Evolutionary conservation across 2,329 filamentous ascomycete genomes (phyloP).

Genomic region (Cladosporium oxysporum): DNA sequence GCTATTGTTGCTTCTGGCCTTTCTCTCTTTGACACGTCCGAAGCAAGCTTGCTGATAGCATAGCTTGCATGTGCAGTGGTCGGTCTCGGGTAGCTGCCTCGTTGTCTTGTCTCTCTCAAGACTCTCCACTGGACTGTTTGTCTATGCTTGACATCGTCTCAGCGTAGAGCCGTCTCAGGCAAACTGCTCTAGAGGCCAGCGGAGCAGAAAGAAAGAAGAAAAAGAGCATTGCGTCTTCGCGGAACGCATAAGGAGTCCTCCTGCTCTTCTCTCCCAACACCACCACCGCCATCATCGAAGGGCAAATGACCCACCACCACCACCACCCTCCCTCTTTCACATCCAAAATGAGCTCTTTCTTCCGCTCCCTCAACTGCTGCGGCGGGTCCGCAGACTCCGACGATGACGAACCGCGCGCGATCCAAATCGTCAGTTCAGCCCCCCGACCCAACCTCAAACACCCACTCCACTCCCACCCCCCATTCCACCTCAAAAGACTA

Average conservation of each 20-base stretch:
- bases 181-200: not conserved
- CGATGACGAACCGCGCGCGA: conserved; percentile 2
- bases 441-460: not conserved
- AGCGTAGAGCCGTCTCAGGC: conserved; percentile 3
- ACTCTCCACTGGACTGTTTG: not conserved
- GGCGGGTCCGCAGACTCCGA: conserved; percentile 18
- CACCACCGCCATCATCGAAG: not conserved
- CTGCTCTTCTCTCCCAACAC: not conserved
- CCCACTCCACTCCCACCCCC: too few relatives aligned
- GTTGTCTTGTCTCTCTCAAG: conserved; percentile 7
- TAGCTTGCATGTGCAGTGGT: not conserved
- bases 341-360: conserved; percentile 17
- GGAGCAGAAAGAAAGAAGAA: not conserved
- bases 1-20: not conserved
- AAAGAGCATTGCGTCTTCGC: not conserved
- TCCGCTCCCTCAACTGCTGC: conserved; percentile 21
- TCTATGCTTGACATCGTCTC: not conserved
- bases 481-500: not conserved
- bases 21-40: not conserved
- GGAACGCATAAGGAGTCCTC: not conserved
- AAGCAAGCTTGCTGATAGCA: not conserved
- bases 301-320: not conserved
- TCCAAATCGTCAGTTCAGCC: conserved; percentile 10
- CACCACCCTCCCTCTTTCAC: not conserved
- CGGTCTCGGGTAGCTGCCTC: not conserved